Conservation (phyloP, 352 stramenopile genomes). For the Pythium coloratum region DNA sequence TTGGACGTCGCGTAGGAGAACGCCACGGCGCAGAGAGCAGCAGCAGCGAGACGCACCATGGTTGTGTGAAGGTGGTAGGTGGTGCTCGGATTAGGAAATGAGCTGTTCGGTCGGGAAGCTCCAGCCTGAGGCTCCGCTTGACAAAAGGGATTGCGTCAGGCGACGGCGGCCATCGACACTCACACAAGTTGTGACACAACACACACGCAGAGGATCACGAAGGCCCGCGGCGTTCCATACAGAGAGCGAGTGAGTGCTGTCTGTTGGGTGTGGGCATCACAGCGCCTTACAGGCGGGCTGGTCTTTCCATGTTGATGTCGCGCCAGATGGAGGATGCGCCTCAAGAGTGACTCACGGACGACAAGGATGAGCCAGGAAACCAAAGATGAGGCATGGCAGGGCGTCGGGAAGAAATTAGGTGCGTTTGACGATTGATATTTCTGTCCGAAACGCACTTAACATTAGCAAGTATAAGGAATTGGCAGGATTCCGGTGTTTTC, state of each 20-base stretch:
- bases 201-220: neutral
- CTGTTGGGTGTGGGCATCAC: neutral
- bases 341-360: slow-evolving; percentile 4
- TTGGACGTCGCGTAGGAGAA: slow-evolving; percentile 10
- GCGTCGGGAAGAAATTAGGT: neutral
- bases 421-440: neutral
- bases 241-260: neutral
- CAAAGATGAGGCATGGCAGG: neutral
- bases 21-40: slow-evolving; percentile 14
- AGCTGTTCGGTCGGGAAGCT: neutral
- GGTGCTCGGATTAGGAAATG: slow-evolving; percentile 22
- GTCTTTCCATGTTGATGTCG: slow-evolving; percentile 9
- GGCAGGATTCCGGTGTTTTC: neutral
- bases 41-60: slow-evolving; percentile 20
- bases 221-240: neutral
- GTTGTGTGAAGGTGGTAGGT: neutral
- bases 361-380: slow-evolving; percentile 6
- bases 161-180: neutral
- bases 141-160: neutral
- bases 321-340: slow-evolving; percentile 4
- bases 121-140: neutral
- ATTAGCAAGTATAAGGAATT: neutral
- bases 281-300: neutral
- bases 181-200: no score
- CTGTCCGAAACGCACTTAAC: neutral